Evolutionary conservation across 305 asterid species (phyloP), one percentile per base, ranked within the genome.

Genomic region (Fraxinus latifolia): DNA sequence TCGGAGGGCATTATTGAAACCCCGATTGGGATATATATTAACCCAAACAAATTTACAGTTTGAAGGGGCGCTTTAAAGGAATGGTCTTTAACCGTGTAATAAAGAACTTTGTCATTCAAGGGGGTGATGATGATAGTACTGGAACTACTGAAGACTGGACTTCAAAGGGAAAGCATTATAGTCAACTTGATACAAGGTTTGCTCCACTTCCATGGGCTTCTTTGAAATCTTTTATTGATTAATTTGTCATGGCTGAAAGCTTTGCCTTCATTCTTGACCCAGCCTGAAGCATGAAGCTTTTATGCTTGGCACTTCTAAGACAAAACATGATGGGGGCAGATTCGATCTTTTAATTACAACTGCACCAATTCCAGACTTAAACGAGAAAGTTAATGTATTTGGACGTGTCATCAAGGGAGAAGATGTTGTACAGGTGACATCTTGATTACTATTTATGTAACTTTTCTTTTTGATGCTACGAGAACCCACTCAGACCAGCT

Each of bases 71-170:
- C 81, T 92, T 96, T 85, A 89, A 89, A 73, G 98, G 97, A 81
- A 91, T 94, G 98, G 91, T 82, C 74, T 94, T 96, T 87, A 90
- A 84, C 86, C 98, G 90, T 80, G 97, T 96, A 29, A 89, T 96
- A 80, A 96, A 96, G 92, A 87, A 96, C 88, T 94, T 93, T 77
- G 92, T 94, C 76, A 89, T 96, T 79, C 98, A 96, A 84, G 99
- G 97, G 80, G 93, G 99, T 79, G 90, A 90, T 83, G 89, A 86
- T 55, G 92, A 90, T 76, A 88, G 88, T 77, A 88, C 89, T 36
- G 98, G 88, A 84, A 86, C 87, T 32, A 85, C 91, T 7, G 97
- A 91, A 85, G 97, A 96, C 81, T 96, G 99, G 99, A 93, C 98
- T 80, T 87, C 88, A 1, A 90, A 91, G 83, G 99, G 97, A 88